Percentiles rank a stretch among this genome's conserved stretches.
These are phyloP conservation scores for Scutellaria barbata DNA, from an alignment of 257 asterid genomes.

Conservation along the genomic window DNA sequence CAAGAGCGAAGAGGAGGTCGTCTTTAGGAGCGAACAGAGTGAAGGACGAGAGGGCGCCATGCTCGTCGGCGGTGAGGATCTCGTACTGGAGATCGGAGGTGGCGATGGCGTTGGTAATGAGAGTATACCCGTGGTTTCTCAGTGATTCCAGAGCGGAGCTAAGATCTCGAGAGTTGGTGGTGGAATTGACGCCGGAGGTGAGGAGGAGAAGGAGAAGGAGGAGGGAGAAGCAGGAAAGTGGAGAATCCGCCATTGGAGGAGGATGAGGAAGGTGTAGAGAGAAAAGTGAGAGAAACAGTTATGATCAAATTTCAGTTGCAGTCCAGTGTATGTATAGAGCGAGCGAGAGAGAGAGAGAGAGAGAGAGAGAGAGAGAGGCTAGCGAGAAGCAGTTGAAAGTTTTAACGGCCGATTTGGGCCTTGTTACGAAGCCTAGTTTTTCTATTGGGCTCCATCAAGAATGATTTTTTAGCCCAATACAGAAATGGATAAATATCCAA, in stretches of 20 bases:
- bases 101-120: conserved; percentile 65
- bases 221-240: conserved; percentile 30
- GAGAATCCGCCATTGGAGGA: conserved; percentile 25
- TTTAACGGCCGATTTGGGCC: no score
- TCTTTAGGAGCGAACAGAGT: conserved; percentile 64
- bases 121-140: conserved; percentile 54
- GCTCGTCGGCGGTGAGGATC: conserved; percentile 41
- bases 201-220: conserved; percentile 27
- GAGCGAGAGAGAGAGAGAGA: background rate
- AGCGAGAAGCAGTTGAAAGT: background rate
- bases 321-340: conserved; percentile 4
- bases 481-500: no score
- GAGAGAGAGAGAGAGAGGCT: background rate
- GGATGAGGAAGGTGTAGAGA: background rate
- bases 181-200: conserved; percentile 8
- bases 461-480: no score
- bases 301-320: conserved; percentile 25
- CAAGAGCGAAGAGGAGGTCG: conserved; percentile 54
- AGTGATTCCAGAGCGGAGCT: conserved; percentile 43
- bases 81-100: conserved; percentile 69
- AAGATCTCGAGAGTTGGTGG: conserved; percentile 37
- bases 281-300: conserved; percentile 27
- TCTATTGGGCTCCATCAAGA: no score
- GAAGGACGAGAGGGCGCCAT: conserved; percentile 26
- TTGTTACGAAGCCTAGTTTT: no score